These are phyloP conservation scores for Corrigiola litoralis DNA, from an alignment of 179 eudicot species.

Conservation along the genomic window DNA sequence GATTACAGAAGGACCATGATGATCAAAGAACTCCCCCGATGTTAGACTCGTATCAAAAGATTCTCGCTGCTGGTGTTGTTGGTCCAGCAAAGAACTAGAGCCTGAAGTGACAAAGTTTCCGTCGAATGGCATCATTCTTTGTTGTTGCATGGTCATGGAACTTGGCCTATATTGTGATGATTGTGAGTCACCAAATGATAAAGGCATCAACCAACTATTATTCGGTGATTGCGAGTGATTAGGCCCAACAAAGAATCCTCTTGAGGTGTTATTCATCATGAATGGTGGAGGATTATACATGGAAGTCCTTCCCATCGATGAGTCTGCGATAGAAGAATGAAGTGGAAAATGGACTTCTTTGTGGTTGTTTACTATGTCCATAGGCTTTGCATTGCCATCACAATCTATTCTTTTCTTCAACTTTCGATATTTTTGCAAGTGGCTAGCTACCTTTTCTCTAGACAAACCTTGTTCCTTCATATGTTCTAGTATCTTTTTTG, in stretches of 20 bases:
- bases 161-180: no score
- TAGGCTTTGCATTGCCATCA: not conserved
- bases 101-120: not conserved
- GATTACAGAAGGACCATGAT: not conserved
- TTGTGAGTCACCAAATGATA: not conserved
- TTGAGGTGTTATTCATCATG: not conserved
- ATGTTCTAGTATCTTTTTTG: conserved; percentile 20
- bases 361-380: no score
- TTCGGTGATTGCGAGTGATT: not conserved
- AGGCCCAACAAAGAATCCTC: not conserved
- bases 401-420: not conserved
- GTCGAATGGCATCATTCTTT: not conserved
- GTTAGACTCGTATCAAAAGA: not conserved
- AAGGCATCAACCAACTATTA: not conserved
- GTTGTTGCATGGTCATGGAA: no score
- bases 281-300: not conserved
- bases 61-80: no score
- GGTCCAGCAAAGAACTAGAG: not conserved
- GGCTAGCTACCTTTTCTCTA: conserved; percentile 22
- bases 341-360: not conserved
- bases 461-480: conserved; percentile 8
- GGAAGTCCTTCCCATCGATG: not conserved
- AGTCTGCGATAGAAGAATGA: not conserved
- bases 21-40: not conserved
- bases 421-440: conserved; percentile 21